These are phyloP conservation scores for Yamagishiella unicocca DNA, from an alignment of 139 green algal genomes.

Conservation along the genomic window DNA sequence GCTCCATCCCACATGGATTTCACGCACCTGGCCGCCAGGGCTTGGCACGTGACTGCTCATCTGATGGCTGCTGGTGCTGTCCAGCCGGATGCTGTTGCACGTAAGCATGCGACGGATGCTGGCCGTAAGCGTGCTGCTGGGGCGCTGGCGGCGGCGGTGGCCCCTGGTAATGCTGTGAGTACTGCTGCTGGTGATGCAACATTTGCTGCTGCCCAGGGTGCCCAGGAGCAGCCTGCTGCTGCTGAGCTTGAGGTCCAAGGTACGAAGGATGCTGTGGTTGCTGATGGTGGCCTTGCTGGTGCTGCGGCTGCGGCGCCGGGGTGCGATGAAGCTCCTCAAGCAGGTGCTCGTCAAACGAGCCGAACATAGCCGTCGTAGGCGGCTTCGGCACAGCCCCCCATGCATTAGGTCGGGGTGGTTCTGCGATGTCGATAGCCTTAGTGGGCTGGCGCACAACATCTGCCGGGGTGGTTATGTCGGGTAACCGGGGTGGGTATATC, in stretches of 20 bases:
- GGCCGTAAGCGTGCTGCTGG: background rate
- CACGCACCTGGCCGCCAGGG: slow-evolving; percentile 45
- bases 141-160: background rate
- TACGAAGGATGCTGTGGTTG: background rate
- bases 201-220: background rate
- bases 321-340: slow-evolving; percentile 50
- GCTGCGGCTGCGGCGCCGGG: background rate
- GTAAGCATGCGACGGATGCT: background rate
- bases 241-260: background rate
- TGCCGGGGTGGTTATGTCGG: no score
- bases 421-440: slow-evolving; percentile 40
- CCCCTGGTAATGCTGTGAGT: background rate
- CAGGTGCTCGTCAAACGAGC: slow-evolving; percentile 51
- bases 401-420: slow-evolving; percentile 16
- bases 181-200: background rate
- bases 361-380: slow-evolving; percentile 47
- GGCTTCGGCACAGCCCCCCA: slow-evolving; percentile 37
- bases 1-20: no score
- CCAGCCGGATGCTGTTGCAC: background rate
- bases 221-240: background rate
- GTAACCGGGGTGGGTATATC: no score
- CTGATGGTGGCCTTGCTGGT: background rate
- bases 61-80: background rate
- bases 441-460: background rate
- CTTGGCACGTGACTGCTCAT: background rate